phyloP scores from a whole-genome alignment of 2,329 filamentous ascomycete species.

The Exophiala lecanii-corni region DNA sequence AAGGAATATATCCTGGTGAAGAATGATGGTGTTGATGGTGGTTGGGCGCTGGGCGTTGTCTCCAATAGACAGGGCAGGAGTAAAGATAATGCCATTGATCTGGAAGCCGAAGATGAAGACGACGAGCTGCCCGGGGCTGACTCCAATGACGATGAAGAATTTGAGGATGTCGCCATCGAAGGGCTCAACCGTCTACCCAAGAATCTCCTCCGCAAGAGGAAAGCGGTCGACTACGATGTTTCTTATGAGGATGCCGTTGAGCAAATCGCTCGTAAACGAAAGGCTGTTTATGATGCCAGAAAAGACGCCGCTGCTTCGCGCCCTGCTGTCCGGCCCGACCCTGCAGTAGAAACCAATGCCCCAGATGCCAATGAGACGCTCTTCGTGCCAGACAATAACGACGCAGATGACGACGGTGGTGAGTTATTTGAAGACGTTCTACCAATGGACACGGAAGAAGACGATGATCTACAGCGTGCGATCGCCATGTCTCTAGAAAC shows the following conservation, averaged over 20 bases:
- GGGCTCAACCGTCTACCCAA: constrained; percentile 81
- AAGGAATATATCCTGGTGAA: constrained; percentile 95
- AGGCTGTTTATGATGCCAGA: constrained; percentile 44
- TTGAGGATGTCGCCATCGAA: constrained; percentile 90
- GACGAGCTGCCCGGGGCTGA: constrained; percentile 10
- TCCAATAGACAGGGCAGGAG: constrained; percentile 75
- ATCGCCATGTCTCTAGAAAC: constrained; percentile 75
- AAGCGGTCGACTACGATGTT: constrained; percentile 34
- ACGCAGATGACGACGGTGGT: constrained; percentile 43
- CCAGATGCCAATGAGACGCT: constrained; percentile 48
- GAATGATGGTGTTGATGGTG: constrained; percentile 90
- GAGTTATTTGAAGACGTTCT: constrained; percentile 54
- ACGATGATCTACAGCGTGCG: constrained; percentile 72
- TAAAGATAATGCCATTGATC: constrained; percentile 83
- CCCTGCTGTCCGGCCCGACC: constrained; percentile 3
- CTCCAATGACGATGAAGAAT: constrained; percentile 61
- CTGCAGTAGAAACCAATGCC: not conserved
- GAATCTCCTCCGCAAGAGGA: constrained; percentile 37
- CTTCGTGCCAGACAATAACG: constrained; percentile 48
- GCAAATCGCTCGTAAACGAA: constrained; percentile 41
- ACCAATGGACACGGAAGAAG: constrained; percentile 47
- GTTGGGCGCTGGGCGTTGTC: constrained; percentile 93
- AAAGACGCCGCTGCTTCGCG: constrained; percentile 18
- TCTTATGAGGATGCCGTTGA: constrained; percentile 31
- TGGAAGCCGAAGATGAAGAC: constrained; percentile 64